These are phyloP conservation scores for Cyberlindnera subsufficiens DNA, from an alignment of 805 yeast genomes.

Conservation along the genomic window DNA sequence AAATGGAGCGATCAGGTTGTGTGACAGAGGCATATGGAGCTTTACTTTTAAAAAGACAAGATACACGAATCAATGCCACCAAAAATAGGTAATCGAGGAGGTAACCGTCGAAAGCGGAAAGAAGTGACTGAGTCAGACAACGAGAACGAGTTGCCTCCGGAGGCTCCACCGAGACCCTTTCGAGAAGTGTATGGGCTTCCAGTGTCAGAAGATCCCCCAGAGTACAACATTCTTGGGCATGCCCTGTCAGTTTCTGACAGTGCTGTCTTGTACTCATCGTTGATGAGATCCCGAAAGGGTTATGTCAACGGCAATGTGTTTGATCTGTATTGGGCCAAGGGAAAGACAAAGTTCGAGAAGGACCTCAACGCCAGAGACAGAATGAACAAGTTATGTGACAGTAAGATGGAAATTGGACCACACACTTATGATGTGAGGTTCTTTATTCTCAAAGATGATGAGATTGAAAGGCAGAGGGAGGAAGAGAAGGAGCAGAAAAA, in stretches of 20 bases:
- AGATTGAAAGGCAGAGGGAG: constrained; percentile 45
- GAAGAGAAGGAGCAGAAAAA: constrained; percentile 34
- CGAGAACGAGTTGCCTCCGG: constrained; percentile 22
- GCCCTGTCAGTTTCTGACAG: constrained; percentile 70
- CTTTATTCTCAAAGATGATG: constrained; percentile 81
- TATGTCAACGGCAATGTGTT: constrained; percentile 68
- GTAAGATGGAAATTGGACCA: constrained; percentile 70
- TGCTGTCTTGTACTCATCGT: constrained; percentile 64
- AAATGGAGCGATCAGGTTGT: too few species aligned
- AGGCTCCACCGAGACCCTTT: constrained; percentile 45
- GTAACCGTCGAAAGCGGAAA: constrained; percentile 12
- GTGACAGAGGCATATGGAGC: too few species aligned
- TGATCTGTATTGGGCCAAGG: constrained; percentile 74
- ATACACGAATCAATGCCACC: constrained; percentile 17
- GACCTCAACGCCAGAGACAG: constrained; percentile 67
- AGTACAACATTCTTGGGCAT: constrained; percentile 51
- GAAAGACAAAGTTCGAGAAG: constrained; percentile 35
- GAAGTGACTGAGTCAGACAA: constrained; percentile 19
- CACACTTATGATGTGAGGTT: constrained; percentile 73
- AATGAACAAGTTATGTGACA: constrained; percentile 84
- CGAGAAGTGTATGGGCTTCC: constrained; percentile 58
- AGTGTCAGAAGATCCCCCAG: constrained; percentile 57
- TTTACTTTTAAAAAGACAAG: too few species aligned
- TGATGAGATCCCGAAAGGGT: constrained; percentile 65
- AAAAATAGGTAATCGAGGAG: constrained; percentile 10